Evolutionary conservation across 163 green algal genomes (phyloP).

Genomic region (Volvox carteri): DNA sequence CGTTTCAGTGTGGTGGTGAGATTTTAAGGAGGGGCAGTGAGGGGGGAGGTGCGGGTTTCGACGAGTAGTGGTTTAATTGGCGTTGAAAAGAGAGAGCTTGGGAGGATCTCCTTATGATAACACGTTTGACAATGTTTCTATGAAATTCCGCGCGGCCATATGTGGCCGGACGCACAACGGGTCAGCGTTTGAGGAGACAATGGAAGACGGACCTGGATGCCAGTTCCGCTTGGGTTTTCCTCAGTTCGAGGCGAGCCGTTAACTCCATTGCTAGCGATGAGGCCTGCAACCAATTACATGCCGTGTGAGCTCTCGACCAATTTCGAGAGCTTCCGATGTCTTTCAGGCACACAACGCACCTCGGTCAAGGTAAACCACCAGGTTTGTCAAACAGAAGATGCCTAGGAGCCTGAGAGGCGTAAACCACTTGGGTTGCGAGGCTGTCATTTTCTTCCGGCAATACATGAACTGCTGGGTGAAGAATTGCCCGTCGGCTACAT

Average conservation of each 20-base stretch:
- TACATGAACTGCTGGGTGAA: no score
- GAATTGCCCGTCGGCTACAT: no score
- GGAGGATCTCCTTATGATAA: no score
- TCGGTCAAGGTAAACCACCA: conserved; percentile 94
- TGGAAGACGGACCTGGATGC: conserved; percentile 78
- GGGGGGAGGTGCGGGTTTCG: background rate
- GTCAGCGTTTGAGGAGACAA: no score
- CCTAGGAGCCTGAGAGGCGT: conserved; percentile 82
- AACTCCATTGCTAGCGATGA: conserved; percentile 94
- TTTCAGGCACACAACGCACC: conserved; percentile 59
- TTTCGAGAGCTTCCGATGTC: no score
- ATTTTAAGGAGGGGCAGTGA: background rate
- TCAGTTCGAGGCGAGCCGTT: conserved; percentile 80
- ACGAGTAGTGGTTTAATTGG: background rate
- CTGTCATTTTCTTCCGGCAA: conserved; percentile 3
- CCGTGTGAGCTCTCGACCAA: no score
- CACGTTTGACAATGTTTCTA: no score
- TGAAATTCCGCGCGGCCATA: no score
- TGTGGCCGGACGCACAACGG: no score
- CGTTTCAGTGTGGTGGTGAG: background rate
- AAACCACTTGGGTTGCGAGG: conserved; percentile 76
- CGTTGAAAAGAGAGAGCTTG: no score
- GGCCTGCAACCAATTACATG: no score
- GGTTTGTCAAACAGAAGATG: conserved; percentile 89
- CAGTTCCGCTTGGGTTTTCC: conserved; percentile 69